Conservation (phyloP, 164 flowering plant species). For the Magnolia officinalis region DNA sequence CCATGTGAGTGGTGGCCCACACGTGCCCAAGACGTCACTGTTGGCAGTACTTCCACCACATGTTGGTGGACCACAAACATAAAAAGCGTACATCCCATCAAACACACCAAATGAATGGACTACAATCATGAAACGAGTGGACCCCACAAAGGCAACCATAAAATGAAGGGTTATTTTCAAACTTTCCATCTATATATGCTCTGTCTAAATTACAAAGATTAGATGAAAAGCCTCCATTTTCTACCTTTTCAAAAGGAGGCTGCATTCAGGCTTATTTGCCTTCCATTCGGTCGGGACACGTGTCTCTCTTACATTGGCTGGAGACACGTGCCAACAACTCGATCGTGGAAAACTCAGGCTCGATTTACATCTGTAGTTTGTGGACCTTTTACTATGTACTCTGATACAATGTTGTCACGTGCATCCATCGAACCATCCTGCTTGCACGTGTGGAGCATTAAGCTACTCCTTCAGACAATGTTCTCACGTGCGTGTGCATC, state of each 20-base stretch:
- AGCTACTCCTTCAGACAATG: slow-evolving; percentile 24
- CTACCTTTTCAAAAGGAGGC: too few relatives aligned
- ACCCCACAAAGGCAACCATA: too few relatives aligned
- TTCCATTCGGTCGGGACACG: too few relatives aligned
- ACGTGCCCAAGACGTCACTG: not conserved
- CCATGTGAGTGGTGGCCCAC: not conserved
- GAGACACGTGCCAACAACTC: not conserved
- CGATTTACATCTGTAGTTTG: not conserved
- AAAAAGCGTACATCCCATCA: not conserved
- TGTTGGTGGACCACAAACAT: not conserved
- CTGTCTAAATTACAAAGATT: too few relatives aligned
- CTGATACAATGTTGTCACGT: not conserved
- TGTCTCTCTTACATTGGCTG: too few relatives aligned
- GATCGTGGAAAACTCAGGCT: not conserved
- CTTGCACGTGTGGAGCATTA: not conserved
- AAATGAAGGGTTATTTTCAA: too few relatives aligned
- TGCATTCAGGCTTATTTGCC: too few relatives aligned
- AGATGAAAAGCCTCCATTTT: too few relatives aligned
- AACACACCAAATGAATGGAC: not conserved
- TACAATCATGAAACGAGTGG: too few relatives aligned
- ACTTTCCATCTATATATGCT: too few relatives aligned
- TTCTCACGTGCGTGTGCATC: slow-evolving; percentile 18
- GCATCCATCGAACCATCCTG: not conserved
- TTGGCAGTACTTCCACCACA: not conserved
- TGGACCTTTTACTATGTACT: not conserved